A percentile compares a stretch with the other conserved stretches of the same genome.
phyloP scores from a whole-genome alignment of 129 eudicot species.

The Ambrosia trifida region DNA sequence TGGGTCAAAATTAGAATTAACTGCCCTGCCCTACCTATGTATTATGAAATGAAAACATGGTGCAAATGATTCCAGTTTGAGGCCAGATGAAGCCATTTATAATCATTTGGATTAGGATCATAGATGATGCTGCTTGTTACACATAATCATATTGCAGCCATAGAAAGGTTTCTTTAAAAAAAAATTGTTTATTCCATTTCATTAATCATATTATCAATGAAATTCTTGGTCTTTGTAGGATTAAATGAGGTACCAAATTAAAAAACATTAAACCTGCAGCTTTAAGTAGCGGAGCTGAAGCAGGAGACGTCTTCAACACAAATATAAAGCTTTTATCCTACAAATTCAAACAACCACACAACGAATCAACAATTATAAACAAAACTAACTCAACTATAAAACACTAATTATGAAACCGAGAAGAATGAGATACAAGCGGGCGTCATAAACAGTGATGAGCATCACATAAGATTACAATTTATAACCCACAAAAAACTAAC shows the following conservation, averaged over 20 bases:
- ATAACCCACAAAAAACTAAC: too few species aligned
- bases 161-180: too few species aligned
- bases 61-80: neutral
- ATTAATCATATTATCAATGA: too few species aligned
- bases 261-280: constrained; percentile 72
- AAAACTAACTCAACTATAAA: neutral
- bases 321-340: constrained; percentile 96
- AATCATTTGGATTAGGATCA: neutral
- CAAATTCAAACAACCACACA: constrained; percentile 20
- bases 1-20: neutral
- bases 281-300: constrained; percentile 87
- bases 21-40: neutral
- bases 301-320: constrained; percentile 97
- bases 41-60: neutral
- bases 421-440: constrained; percentile 23
- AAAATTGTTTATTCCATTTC: too few species aligned
- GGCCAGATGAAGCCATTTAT: neutral
- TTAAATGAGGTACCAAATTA: constrained; percentile 1
- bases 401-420: neutral
- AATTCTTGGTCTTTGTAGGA: too few species aligned
- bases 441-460: constrained; percentile 93
- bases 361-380: neutral
- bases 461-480: too few species aligned
- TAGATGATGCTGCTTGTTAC: neutral
- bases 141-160: too few species aligned